A percentile compares a stretch with the other conserved stretches of the same genome.
These are phyloP conservation scores for Phytophthora cryptogea DNA, from an alignment of 352 stramenopile genomes.

Conservation along the genomic window DNA sequence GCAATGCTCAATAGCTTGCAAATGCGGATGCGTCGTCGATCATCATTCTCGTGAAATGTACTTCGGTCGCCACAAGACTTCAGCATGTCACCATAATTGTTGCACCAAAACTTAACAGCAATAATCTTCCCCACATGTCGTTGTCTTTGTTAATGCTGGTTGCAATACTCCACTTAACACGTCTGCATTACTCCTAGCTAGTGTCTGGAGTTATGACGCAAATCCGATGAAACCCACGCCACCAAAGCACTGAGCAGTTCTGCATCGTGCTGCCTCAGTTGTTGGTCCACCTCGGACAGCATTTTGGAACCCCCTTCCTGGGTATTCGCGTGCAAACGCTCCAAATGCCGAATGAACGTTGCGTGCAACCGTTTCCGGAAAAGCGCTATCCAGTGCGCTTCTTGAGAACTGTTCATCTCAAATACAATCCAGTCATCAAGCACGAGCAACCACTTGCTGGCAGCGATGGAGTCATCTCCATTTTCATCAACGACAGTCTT, in stretches of 20 bases:
- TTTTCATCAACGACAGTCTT: constrained; percentile 14
- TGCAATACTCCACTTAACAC: background rate
- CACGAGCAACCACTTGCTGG: constrained; percentile 52
- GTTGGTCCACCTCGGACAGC: constrained; percentile 14
- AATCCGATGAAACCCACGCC: constrained; percentile 57
- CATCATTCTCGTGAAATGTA: constrained; percentile 48
- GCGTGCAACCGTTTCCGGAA: constrained; percentile 64
- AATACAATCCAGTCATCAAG: constrained; percentile 84
- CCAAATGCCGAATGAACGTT: constrained; percentile 69
- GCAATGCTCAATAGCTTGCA: constrained; percentile 59
- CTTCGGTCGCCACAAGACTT: too few relatives aligned
- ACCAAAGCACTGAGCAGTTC: constrained; percentile 54
- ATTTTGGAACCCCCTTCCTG: constrained; percentile 20
- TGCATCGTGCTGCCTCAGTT: constrained; percentile 52
- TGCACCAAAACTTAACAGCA: too few relatives aligned
- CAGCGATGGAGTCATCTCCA: constrained; percentile 1
- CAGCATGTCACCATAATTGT: too few relatives aligned
- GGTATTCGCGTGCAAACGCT: constrained; percentile 51
- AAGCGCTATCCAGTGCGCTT: constrained; percentile 50
- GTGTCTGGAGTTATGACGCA: constrained; percentile 25
- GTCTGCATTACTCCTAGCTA: background rate
- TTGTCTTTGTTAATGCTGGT: too few relatives aligned
- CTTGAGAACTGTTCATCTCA: constrained; percentile 44
- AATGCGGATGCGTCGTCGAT: constrained; percentile 58
- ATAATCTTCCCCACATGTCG: too few relatives aligned